Percentiles rank a stretch among this genome's conserved stretches.
Evolutionary conservation across 179 eudicot species (phyloP).

Genomic region (Silene vulgaris): DNA sequence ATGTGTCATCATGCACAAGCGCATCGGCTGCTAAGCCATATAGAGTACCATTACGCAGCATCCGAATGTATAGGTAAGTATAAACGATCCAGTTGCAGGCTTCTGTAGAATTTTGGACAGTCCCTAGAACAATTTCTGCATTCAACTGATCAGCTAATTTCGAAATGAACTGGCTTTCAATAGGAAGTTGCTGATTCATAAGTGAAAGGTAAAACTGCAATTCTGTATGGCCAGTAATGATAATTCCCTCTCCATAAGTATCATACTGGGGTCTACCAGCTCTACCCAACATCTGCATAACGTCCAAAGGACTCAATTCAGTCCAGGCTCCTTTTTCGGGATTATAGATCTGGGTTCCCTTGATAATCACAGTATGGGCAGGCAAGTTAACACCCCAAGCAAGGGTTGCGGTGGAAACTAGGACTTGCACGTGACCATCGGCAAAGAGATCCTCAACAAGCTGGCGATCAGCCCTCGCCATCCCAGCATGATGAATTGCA

Average conservation of each 20-base stretch:
- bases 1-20: slow-evolving; percentile 36
- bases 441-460: slow-evolving; percentile 81
- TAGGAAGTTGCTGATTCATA: slow-evolving; percentile 96
- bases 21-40: slow-evolving; percentile 79
- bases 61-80: slow-evolving; percentile 79
- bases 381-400: slow-evolving; percentile 99
- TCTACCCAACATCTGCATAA: slow-evolving; percentile 98
- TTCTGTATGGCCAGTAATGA: slow-evolving; percentile 82
- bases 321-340: slow-evolving; percentile 99
- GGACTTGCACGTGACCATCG: slow-evolving; percentile 75
- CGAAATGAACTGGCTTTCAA: slow-evolving; percentile 87
- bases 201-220: slow-evolving; percentile 83
- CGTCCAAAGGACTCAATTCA: slow-evolving; percentile 89
- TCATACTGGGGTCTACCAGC: slow-evolving; percentile 98
- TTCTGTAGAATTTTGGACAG: slow-evolving; percentile 90
- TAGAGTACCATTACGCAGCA: slow-evolving; percentile 78
- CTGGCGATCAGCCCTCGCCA: slow-evolving; percentile 82
- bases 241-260: slow-evolving; percentile 88
- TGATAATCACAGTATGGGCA: slow-evolving; percentile 88
- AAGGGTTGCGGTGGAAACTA: slow-evolving; percentile 90
- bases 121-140: slow-evolving; percentile 96
- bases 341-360: slow-evolving; percentile 92
- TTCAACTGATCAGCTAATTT: slow-evolving; percentile 93
- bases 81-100: slow-evolving; percentile 84
- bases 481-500: slow-evolving; percentile 94